Percentiles rank a stretch among this genome's conserved stretches.
Evolutionary conservation across 495 filamentous ascomycete species (phyloP).

Genomic region (Talaromyces proteolyticus): DNA sequence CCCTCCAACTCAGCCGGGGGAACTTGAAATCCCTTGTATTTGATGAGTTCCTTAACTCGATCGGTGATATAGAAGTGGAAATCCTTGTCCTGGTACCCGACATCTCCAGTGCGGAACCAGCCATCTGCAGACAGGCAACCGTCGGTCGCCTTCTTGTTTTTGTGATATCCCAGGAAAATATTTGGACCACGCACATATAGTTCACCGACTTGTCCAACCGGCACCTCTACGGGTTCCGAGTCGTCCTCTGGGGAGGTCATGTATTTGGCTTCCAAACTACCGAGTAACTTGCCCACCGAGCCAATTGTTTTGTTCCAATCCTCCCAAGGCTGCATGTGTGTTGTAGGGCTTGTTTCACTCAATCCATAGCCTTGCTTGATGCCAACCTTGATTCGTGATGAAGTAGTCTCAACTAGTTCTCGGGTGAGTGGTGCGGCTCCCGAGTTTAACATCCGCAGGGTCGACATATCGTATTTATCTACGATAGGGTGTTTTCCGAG

Average conservation of each 20-base stretch:
- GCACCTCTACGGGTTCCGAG: slow-evolving; percentile 51
- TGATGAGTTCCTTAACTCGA: slow-evolving; percentile 87
- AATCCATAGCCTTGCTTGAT: slow-evolving; percentile 89
- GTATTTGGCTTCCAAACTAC: slow-evolving; percentile 81
- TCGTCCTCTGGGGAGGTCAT: slow-evolving; percentile 49
- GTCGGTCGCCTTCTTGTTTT: slow-evolving; percentile 61
- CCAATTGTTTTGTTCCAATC: slow-evolving; percentile 76
- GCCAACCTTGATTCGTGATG: slow-evolving; percentile 65
- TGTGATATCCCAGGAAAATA: slow-evolving; percentile 69
- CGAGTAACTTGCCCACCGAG: slow-evolving; percentile 72
- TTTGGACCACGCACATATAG: slow-evolving; percentile 58
- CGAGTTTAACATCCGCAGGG: slow-evolving; percentile 77
- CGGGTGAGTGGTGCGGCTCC: slow-evolving; percentile 84
- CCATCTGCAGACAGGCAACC: slow-evolving; percentile 54
- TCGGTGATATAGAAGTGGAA: slow-evolving; percentile 72
- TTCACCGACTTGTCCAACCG: slow-evolving; percentile 58
- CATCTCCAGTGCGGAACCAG: slow-evolving; percentile 63
- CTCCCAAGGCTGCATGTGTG: slow-evolving; percentile 58
- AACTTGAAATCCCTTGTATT: slow-evolving; percentile 86
- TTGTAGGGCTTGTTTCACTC: slow-evolving; percentile 63
- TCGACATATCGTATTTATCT: slow-evolving; percentile 73
- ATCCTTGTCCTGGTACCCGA: slow-evolving; percentile 53
- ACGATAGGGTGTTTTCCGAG: slow-evolving; percentile 75
- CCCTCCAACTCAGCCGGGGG: slow-evolving; percentile 84
- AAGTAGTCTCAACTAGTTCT: slow-evolving; percentile 76